phyloP scores from a whole-genome alignment of 176 grass and related monocot species.

The Zoysia japonica region DNA sequence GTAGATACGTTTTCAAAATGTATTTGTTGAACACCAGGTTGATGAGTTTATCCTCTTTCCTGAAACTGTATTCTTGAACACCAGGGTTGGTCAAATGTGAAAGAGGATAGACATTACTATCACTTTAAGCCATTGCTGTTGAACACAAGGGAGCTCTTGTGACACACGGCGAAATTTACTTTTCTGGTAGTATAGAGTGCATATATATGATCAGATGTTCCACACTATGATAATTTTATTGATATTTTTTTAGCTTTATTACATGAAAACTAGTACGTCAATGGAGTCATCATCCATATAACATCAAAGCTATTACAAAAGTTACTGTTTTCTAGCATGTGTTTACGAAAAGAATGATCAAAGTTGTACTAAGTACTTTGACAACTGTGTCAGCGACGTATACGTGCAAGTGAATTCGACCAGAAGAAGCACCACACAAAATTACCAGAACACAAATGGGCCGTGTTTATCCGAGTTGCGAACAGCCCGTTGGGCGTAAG shows the following conservation, averaged over 20 bases:
- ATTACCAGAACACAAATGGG: background rate
- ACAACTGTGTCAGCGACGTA: background rate
- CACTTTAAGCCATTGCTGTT: slow-evolving; percentile 39
- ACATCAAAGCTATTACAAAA: background rate
- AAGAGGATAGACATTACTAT: slow-evolving; percentile 19
- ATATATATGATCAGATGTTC: background rate
- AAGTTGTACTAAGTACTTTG: background rate
- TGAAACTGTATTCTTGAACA: background rate
- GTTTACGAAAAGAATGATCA: background rate
- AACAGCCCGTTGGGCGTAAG: background rate
- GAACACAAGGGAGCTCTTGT: too few relatives aligned
- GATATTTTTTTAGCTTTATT: background rate
- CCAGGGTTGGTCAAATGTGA: slow-evolving; percentile 14
- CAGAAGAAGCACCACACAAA: background rate
- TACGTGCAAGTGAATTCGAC: background rate
- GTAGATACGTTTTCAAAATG: slow-evolving; percentile 23
- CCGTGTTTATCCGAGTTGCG: background rate
- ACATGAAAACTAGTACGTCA: background rate
- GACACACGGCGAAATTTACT: too few relatives aligned
- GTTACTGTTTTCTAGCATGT: background rate
- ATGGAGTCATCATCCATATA: background rate
- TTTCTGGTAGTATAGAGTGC: background rate
- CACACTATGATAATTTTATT: background rate
- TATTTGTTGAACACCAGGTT: slow-evolving; percentile 11
- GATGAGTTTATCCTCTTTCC: too few relatives aligned